phyloP scores from a whole-genome alignment of 192 early-diverging fungal genomes.

The Linnemannia hyalina region DNA sequence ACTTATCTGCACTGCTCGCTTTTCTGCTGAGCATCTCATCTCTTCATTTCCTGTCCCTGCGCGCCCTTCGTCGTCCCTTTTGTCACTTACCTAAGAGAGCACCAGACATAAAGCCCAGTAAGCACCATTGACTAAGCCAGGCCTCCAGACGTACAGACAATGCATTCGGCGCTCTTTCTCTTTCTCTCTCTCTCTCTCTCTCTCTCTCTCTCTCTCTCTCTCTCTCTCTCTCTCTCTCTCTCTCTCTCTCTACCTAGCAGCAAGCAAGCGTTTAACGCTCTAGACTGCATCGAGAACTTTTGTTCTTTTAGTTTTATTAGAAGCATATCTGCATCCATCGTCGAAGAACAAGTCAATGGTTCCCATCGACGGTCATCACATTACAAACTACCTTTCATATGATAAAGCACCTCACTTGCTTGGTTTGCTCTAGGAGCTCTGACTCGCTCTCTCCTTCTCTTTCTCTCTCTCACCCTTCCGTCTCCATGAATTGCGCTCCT shows the following conservation, averaged over 20 bases:
- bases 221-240: background rate
- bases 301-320: background rate
- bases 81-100: slow-evolving; percentile 2
- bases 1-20: background rate
- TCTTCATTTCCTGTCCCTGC: too few relatives aligned
- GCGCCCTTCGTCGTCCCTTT: background rate
- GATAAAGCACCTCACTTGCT: background rate
- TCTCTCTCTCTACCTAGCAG: background rate
- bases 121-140: background rate
- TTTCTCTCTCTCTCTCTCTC: background rate
- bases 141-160: background rate
- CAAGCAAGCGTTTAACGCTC: background rate
- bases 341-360: slow-evolving; percentile 4
- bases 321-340: background rate
- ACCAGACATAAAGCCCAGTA: background rate
- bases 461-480: background rate
- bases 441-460: background rate
- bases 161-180: background rate
- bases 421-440: background rate
- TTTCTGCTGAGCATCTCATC: background rate
- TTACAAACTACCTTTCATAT: background rate
- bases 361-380: background rate
- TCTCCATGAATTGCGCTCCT: background rate
- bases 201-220: background rate
- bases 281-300: background rate